Percentiles rank a stretch among this genome's conserved stretches.
phyloP scores from a whole-genome alignment of 129 eudicot genomes.

The Dittrichia graveolens region DNA sequence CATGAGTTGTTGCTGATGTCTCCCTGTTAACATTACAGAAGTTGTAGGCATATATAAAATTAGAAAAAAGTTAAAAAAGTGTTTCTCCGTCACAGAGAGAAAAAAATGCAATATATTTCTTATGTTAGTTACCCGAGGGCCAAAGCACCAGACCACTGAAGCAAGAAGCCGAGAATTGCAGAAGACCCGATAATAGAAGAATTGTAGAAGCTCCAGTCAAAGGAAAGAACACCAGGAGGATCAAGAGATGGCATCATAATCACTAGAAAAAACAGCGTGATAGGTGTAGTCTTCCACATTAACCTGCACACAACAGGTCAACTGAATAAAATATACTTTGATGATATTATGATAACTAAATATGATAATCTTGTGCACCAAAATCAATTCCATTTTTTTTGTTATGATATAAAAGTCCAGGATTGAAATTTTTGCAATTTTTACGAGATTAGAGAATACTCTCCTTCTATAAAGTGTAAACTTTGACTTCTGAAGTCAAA shows the following conservation, averaged over 20 bases:
- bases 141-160: conserved; percentile 99
- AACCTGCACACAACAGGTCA: conserved; percentile 44
- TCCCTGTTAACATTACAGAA: conserved; percentile 48
- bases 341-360: not conserved
- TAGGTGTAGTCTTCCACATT: conserved; percentile 98
- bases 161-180: conserved; percentile 88
- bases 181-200: conserved; percentile 66
- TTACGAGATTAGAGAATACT: no score
- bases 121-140: conserved; percentile 79
- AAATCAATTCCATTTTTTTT: not conserved
- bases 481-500: conserved; percentile 19
- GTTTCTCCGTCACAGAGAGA: no score
- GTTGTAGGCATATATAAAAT: not conserved
- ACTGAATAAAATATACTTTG: not conserved
- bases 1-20: conserved; percentile 97
- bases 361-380: not conserved
- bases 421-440: no score
- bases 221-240: conserved; percentile 88
- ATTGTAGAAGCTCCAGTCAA: conserved; percentile 66
- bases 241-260: conserved; percentile 91
- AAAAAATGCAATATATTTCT: no score
- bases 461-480: not conserved
- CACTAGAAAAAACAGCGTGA: conserved; percentile 84
- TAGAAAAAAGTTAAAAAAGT: no score
- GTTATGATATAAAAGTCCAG: no score